phyloP scores from a whole-genome alignment of 2,329 filamentous ascomycete genomes.

The Aspergillus udagawae region DNA sequence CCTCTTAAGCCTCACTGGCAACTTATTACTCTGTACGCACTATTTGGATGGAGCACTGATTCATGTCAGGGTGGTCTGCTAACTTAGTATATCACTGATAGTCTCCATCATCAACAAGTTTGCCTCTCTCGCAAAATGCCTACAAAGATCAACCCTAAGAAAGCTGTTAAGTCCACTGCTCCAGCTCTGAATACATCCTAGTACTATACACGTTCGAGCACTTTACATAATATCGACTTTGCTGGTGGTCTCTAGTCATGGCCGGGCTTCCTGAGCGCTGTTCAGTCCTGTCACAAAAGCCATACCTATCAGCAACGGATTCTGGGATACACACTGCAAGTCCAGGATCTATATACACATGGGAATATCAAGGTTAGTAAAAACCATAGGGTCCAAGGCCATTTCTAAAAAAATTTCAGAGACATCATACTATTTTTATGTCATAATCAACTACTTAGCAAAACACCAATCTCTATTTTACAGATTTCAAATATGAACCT shows the following conservation, averaged over 20 bases:
- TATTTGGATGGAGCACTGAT: too few species aligned
- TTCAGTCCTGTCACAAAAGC: not conserved
- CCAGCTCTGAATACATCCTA: not conserved
- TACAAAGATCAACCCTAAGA: not conserved
- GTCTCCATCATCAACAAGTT: too few species aligned
- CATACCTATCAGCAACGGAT: not conserved
- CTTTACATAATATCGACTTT: not conserved
- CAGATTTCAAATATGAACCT: not conserved
- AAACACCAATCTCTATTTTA: not conserved
- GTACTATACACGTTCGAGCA: not conserved
- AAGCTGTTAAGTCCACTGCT: not conserved
- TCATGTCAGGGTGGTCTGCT: too few species aligned
- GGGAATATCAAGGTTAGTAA: not conserved
- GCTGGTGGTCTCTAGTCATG: not conserved
- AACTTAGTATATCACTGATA: too few species aligned
- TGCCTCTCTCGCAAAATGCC: not conserved
- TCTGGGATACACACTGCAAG: not conserved
- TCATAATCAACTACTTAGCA: not conserved
- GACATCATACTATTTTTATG: not conserved
- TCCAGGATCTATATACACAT: not conserved
- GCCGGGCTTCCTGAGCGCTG: not conserved
- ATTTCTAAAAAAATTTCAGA: not conserved
- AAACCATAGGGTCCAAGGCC: not conserved
- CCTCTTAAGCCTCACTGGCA: too few species aligned
- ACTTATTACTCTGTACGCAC: too few species aligned